These are phyloP conservation scores for Rhodotorula babjevae DNA, from an alignment of 768 basidiomycete species.

Conservation along the genomic window DNA sequence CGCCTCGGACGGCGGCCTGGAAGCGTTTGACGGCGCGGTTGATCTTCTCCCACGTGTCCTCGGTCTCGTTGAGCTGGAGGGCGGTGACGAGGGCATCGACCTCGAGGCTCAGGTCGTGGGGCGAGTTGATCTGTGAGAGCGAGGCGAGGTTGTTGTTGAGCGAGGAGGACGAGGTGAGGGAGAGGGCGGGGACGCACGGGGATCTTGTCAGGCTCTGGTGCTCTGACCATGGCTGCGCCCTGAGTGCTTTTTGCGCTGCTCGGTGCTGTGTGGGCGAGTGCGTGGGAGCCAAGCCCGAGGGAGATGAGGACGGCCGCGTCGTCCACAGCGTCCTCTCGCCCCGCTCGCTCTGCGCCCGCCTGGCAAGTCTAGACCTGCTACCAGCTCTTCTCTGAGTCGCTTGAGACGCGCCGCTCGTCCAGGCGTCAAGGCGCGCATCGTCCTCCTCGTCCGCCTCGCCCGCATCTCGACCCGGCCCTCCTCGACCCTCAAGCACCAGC, in stretches of 20 bases:
- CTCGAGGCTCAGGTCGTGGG: constrained; percentile 45
- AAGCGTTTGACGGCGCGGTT: constrained; percentile 49
- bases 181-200: constrained; percentile 3
- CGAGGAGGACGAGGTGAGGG: not conserved
- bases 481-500: too few relatives aligned
- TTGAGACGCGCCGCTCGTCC: not conserved
- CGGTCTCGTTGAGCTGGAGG: constrained; percentile 47
- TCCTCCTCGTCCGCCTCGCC: not conserved
- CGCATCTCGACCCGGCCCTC: too few relatives aligned
- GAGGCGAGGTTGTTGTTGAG: not conserved
- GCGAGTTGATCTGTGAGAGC: constrained; percentile 44
- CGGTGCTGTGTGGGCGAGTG: not conserved
- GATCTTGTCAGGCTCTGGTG: constrained; percentile 31
- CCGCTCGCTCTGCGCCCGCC: not conserved
- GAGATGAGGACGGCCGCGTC: too few relatives aligned
- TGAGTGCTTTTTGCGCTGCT: not conserved
- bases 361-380: too few relatives aligned
- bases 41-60: constrained; percentile 50
- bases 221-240: not conserved
- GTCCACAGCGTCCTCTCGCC: too few relatives aligned
- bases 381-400: not conserved
- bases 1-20: constrained; percentile 46
- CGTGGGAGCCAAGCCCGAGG: not conserved
- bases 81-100: constrained; percentile 43
- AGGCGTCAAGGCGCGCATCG: too few relatives aligned